Percentiles rank a stretch among this genome's conserved stretches.
Evolutionary conservation across 2,329 filamentous ascomycete species (phyloP).

Genomic region (Colletotrichum graminicola): DNA sequence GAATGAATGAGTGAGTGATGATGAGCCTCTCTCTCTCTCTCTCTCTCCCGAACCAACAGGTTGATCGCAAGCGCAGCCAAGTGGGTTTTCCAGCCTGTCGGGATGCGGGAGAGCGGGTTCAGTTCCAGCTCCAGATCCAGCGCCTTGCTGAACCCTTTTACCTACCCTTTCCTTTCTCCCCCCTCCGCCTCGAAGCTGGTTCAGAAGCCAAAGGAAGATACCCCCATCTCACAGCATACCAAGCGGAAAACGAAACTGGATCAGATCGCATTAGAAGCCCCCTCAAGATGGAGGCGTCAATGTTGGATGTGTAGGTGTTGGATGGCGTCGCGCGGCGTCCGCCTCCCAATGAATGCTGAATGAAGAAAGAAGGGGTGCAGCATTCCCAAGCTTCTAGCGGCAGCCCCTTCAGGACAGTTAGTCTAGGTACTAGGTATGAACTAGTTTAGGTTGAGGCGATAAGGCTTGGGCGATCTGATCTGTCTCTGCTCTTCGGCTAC

Average conservation of each 20-base stretch:
- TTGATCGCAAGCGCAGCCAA: constrained; percentile 1
- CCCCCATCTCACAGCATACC: constrained; percentile 11
- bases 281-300: not conserved
- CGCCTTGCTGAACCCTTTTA: not conserved
- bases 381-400: constrained; percentile 10
- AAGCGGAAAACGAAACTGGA: not conserved
- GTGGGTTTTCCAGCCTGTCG: constrained; percentile 34
- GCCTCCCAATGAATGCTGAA: constrained; percentile 1
- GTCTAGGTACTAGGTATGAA: no score
- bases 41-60: not conserved
- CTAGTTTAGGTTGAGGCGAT: no score
- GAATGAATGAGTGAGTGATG: not conserved
- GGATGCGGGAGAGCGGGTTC: constrained; percentile 29
- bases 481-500: not conserved
- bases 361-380: constrained; percentile 1
- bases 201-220: not conserved
- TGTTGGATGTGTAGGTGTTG: not conserved
- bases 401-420: not conserved
- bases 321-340: constrained; percentile 4
- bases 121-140: not conserved
- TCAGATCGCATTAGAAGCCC: not conserved
- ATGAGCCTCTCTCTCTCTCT: not conserved
- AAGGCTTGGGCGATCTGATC: no score
- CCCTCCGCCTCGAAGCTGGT: not conserved
- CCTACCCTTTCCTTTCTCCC: not conserved